Percentiles rank a stretch among this genome's conserved stretches.
Evolutionary conservation across 1,284 basidiomycete genomes (phyloP).

Genomic region (Athelia psychrophila): DNA sequence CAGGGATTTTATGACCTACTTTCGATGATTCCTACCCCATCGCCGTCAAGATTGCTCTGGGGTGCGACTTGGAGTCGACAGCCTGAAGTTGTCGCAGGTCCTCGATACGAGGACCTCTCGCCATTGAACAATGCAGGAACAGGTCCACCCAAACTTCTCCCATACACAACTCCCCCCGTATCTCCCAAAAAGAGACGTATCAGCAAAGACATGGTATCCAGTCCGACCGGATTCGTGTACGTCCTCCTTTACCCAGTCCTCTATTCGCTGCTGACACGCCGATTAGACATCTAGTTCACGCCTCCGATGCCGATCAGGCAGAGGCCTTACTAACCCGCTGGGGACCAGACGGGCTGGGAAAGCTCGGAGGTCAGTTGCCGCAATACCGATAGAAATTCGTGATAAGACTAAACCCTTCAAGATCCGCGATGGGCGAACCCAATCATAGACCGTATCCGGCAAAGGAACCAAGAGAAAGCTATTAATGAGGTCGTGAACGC

Average conservation of each 20-base stretch:
- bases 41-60: slow-evolving; percentile 64
- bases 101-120: slow-evolving; percentile 58
- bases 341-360: slow-evolving; percentile 90
- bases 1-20: slow-evolving; percentile 87
- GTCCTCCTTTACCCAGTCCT: slow-evolving; percentile 28
- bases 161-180: slow-evolving; percentile 25
- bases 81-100: slow-evolving; percentile 48
- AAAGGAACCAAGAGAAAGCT: slow-evolving; percentile 74
- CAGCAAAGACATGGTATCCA: slow-evolving; percentile 85
- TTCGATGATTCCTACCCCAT: slow-evolving; percentile 71
- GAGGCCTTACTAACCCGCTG: slow-evolving; percentile 87
- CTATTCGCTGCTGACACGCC: slow-evolving; percentile 13
- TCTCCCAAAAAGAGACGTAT: slow-evolving; percentile 62
- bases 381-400: slow-evolving; percentile 15
- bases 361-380: slow-evolving; percentile 73
- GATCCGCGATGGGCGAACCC: slow-evolving; percentile 90
- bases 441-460: slow-evolving; percentile 81
- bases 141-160: slow-evolving; percentile 15
- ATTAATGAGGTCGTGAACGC: slow-evolving; percentile 80
- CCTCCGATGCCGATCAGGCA: slow-evolving; percentile 90
- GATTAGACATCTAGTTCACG: slow-evolving; percentile 88
- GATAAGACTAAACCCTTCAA: slow-evolving; percentile 28
- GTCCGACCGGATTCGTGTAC: slow-evolving; percentile 82
- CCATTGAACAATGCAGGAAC: slow-evolving; percentile 12
- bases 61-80: slow-evolving; percentile 32